Evolutionary conservation across 1,284 basidiomycete genomes (phyloP), one percentile per base, ranked within the genome.

Genomic region (Uromyces viciae-fabae): DNA sequence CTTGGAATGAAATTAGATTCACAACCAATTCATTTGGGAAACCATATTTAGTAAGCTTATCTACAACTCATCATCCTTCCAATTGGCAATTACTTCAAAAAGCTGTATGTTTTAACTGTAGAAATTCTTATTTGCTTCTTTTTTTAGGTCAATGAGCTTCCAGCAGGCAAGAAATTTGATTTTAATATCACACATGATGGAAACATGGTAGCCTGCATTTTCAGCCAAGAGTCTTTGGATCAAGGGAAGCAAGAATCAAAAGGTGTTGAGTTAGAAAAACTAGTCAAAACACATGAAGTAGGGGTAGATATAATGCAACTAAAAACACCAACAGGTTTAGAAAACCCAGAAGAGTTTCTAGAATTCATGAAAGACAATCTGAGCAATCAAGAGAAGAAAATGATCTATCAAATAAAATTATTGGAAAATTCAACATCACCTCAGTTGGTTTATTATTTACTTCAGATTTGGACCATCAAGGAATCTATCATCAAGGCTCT

Each of bases 391-490:
- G 77, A 80, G 56, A 31, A 58, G 43, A 22, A 22, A 14, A 31
- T 80, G 22, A 72, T 80, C 5, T 49, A 60, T 7, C 36, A 73
- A 54, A 49, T 42, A 52, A 73, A 54, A 46, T 15, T 68, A 40
- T 28, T 3, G 33, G 49, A 78, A 28, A 75, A 40, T 28, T 40
- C n/a, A 31, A 42, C 36, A 31, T 71, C 38, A 38, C 43, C 9
- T 25, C 66, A 14, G 38, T 72, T 3, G n/a, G n/a, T 80, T 3
- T 52, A 80, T 49, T 46, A 31, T 3, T 73, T 80, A 62, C 68
- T 80, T 33, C 77, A 80, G 58, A 43, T 80, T 11, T 80, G 77
- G 77, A 80, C 77, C n/a, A 46, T 80, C 49, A 80, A 80, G 43
- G 77, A 80, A 64, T 71, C 77, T 28, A 46, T 80, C 36, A 71